These are phyloP conservation scores for Cryptosporidium viatorum DNA, from an alignment of 169 alveolate species.

Conservation along the genomic window DNA sequence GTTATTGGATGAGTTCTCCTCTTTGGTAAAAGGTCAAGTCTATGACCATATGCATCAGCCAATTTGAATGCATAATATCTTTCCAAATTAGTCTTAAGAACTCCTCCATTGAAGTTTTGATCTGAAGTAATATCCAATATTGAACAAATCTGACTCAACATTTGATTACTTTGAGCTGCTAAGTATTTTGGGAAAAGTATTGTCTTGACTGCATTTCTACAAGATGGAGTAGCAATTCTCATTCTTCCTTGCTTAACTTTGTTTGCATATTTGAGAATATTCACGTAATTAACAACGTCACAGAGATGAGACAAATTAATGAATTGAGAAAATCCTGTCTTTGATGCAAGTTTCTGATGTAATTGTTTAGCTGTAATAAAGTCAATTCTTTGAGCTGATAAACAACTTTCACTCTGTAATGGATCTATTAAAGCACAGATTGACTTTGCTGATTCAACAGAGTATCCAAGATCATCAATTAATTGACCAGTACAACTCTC, in stretches of 20 bases:
- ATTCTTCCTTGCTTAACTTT: conserved; percentile 54
- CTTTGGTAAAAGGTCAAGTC: conserved; percentile 51
- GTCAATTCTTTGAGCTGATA: conserved; percentile 69
- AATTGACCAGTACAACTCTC: conserved; percentile 72
- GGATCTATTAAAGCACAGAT: conserved; percentile 68
- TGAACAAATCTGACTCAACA: conserved; percentile 34
- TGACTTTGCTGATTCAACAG: conserved; percentile 53
- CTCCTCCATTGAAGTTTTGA: conserved; percentile 61
- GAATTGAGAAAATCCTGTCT: conserved; percentile 10
- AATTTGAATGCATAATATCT: conserved; percentile 58
- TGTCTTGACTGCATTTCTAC: conserved; percentile 66
- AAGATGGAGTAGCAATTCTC: conserved; percentile 70
- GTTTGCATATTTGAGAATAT: conserved; percentile 61
- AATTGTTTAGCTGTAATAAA: conserved; percentile 52
- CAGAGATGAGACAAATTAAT: conserved; percentile 67
- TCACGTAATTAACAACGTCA: conserved; percentile 60
- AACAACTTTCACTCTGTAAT: conserved; percentile 65
- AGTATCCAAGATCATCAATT: conserved; percentile 44
- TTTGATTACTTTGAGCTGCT: conserved; percentile 46
- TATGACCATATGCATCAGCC: conserved; percentile 67
- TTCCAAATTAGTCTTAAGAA: conserved; percentile 55
- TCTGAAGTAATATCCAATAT: conserved; percentile 54
- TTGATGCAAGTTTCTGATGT: conserved; percentile 59
- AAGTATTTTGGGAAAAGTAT: conserved; percentile 56
- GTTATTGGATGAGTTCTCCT: conserved; percentile 59